These are phyloP conservation scores for Pseudocercospora musae DNA, from an alignment of 2,329 filamentous ascomycete species.

Conservation along the genomic window DNA sequence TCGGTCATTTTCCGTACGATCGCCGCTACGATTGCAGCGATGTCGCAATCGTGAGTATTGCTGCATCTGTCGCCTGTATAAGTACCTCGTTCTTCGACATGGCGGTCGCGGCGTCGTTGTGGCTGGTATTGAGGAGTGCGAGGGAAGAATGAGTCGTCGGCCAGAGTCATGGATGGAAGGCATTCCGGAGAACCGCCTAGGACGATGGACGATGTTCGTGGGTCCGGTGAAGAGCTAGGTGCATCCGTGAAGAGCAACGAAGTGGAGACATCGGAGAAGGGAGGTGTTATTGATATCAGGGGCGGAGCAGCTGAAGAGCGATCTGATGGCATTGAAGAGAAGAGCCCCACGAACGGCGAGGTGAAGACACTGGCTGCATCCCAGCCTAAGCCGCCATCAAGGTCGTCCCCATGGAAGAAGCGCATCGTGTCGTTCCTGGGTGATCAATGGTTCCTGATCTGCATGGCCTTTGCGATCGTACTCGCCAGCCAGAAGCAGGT, in stretches of 20 bases:
- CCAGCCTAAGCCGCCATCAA: neutral
- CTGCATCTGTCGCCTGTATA: neutral
- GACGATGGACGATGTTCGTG: neutral
- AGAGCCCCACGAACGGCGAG: neutral
- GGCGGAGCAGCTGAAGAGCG: neutral
- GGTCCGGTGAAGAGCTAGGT: neutral
- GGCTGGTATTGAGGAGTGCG: neutral
- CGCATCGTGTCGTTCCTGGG: slow-evolving; percentile 12
- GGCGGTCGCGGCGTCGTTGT: neutral
- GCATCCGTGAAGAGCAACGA: neutral
- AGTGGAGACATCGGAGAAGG: neutral
- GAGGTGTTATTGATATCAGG: neutral
- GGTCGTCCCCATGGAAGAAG: neutral
- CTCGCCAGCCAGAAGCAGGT: slow-evolving; percentile 56
- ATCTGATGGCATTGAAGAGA: neutral
- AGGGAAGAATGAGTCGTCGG: neutral
- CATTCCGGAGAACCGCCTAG: neutral
- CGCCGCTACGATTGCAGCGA: neutral
- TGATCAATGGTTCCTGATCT: slow-evolving; percentile 64
- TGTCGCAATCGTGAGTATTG: neutral
- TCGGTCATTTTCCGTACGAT: neutral
- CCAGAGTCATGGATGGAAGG: neutral
- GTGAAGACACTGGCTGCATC: neutral
- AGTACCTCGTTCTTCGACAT: neutral
- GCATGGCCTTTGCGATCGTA: slow-evolving; percentile 53